phyloP scores from a whole-genome alignment of 225 moss, liverwort and hornwort genomes.

The Antitrichia curtipendula region DNA sequence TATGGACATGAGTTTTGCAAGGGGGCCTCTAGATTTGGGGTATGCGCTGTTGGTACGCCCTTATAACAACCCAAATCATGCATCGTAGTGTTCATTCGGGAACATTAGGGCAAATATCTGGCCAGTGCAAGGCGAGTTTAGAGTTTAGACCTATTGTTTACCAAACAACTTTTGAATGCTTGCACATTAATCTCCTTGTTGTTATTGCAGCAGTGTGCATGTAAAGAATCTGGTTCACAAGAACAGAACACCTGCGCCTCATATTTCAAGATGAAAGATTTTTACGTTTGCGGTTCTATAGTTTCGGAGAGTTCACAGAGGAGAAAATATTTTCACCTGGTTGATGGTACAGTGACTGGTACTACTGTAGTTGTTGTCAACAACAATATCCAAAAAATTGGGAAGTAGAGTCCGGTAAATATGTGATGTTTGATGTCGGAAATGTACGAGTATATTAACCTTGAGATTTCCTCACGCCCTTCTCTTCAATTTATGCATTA shows the following conservation, averaged over 20 bases:
- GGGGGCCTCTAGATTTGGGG: not conserved
- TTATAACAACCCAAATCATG: not conserved
- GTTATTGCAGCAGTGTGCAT: not conserved
- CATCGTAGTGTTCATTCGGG: not conserved
- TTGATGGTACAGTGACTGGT: not conserved
- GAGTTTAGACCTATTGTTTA: not conserved
- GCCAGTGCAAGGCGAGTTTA: not conserved
- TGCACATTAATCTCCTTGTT: not conserved
- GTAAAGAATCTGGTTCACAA: not conserved
- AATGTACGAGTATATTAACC: too few relatives aligned
- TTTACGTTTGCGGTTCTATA: not conserved
- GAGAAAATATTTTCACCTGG: too few relatives aligned
- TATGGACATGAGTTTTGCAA: not conserved
- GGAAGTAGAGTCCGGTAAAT: too few relatives aligned
- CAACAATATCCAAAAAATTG: too few relatives aligned
- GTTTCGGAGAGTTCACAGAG: not conserved
- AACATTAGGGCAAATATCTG: not conserved
- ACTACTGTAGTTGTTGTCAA: not conserved
- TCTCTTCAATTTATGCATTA: not conserved
- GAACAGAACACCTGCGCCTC: not conserved
- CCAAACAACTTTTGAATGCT: not conserved
- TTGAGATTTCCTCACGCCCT: not conserved
- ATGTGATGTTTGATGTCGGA: not conserved
- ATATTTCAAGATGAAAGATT: too few relatives aligned
- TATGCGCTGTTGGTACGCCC: not conserved